phyloP scores from a whole-genome alignment of 257 asterid genomes.

The Lavandula angustifolia region DNA sequence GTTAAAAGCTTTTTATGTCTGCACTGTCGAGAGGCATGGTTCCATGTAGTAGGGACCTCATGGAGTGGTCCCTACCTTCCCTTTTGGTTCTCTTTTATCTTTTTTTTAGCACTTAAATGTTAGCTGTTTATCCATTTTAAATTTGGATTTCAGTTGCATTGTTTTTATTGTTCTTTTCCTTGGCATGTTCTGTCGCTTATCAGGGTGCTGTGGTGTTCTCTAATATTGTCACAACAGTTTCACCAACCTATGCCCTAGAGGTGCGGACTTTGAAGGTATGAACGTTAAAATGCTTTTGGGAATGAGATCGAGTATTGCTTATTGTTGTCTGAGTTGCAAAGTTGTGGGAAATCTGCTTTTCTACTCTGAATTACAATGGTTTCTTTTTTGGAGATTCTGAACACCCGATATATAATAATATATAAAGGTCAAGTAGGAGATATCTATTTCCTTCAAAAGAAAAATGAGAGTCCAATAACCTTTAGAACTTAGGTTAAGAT shows the following conservation, averaged over 20 bases:
- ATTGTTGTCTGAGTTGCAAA: too few relatives aligned
- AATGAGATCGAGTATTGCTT: too few relatives aligned
- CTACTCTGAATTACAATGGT: too few relatives aligned
- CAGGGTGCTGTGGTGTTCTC: constrained; percentile 99
- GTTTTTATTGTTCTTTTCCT: constrained; percentile 16
- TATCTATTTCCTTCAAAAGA: too few relatives aligned
- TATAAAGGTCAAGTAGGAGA: too few relatives aligned
- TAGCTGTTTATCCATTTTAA: constrained; percentile 16
- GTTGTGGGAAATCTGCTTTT: too few relatives aligned
- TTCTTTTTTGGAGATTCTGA: too few relatives aligned
- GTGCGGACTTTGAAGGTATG: constrained; percentile 81
- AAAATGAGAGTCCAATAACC: too few relatives aligned
- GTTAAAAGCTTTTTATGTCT: constrained; percentile 6
- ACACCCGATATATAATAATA: too few relatives aligned
- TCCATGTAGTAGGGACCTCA: constrained; percentile 17
- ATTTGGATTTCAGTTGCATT: constrained; percentile 19
- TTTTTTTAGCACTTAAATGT: constrained; percentile 5
- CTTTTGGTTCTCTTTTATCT: constrained; percentile 19
- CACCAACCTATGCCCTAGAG: constrained; percentile 97
- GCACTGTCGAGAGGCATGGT: constrained; percentile 14
- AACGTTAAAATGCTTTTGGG: constrained; percentile 10
- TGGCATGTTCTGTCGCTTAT: constrained; percentile 29
- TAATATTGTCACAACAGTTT: constrained; percentile 94
- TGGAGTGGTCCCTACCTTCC: constrained; percentile 9
- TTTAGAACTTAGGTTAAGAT: too few relatives aligned